These are phyloP conservation scores for Calonectria pteridis DNA, from an alignment of 2,329 filamentous ascomycete species.

Conservation along the genomic window DNA sequence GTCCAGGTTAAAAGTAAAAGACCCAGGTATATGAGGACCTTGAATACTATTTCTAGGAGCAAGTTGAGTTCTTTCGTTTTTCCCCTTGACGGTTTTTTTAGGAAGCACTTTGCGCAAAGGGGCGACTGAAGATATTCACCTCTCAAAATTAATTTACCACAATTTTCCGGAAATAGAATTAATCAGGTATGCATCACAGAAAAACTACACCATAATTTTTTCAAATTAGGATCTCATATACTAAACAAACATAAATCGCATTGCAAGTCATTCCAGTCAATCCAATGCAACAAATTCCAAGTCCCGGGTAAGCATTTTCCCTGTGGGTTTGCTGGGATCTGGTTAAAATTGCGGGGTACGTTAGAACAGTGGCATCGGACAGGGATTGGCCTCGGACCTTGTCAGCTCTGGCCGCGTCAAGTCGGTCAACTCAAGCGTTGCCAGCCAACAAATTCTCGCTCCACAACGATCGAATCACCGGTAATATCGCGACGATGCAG, in stretches of 20 bases:
- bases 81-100: no score
- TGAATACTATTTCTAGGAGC: no score
- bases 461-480: neutral
- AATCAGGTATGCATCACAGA: no score
- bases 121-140: no score
- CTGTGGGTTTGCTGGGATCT: neutral
- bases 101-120: no score
- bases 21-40: neutral
- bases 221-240: neutral
- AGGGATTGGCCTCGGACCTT: neutral
- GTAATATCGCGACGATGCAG: conserved; percentile 2
- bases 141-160: no score
- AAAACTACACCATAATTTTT: neutral
- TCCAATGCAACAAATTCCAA: neutral
- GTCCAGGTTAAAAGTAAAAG: neutral
- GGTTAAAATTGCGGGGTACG: neutral
- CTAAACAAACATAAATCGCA: neutral
- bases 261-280: neutral
- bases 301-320: conserved; percentile 9
- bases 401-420: neutral
- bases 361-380: neutral
- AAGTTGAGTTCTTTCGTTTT: no score
- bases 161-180: no score
- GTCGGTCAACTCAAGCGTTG: neutral
- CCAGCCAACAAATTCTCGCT: neutral